Base-by-base conservation (phyloP, 2,329 filamentous ascomycete genomes). In the Cordyceps tenuipes region DNA sequence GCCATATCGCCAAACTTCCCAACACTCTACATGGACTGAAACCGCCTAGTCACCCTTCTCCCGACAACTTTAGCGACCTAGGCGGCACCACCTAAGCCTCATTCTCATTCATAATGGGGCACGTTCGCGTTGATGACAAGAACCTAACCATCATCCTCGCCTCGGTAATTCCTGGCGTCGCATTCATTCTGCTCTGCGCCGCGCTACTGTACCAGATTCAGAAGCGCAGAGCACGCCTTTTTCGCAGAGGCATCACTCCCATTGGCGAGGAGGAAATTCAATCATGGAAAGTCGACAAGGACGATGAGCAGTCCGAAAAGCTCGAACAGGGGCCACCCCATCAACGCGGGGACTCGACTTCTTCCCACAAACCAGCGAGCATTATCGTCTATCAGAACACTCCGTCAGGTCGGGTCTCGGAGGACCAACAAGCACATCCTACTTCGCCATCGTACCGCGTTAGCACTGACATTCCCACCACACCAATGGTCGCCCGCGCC, bases 251-350 rank as follows among this genome's bases (percentile, higher is more conserved):
- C 52, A 81, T 82, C 49, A 82, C 82, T 0, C 84, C 84, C 13
- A 85, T 87, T 62, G 78, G 81, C 63, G 84, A 87, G 65, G 83
- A 86, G 62, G 84, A 87, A 68, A 87, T 87, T 61, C 82, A 82
- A 64, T 84, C 82, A 4, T 87, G 84, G 84, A 84, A 82, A 66
- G 71, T 73, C 31, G 73, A 72, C 57, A 69, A 67, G 10, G 60
- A 65, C 53, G 64, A 68, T 46, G 68, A 73, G 64, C 71, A 74
- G 67, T 64, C 66, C 13, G 72, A 57, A n/a, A 61, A 67, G 44
- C 62, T 64, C 36, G 64, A 67, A 57, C 47, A 46, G 19, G 61
- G 61, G 26, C 26, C 62, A 23, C 60, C 55, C 15, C 54, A 64
- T 26, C 62, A 46, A 9, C 57, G 46, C 31, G 57, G 53, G 1